Conservation (phyloP, 805 yeast species). For the Clavispora vitiphila region DNA sequence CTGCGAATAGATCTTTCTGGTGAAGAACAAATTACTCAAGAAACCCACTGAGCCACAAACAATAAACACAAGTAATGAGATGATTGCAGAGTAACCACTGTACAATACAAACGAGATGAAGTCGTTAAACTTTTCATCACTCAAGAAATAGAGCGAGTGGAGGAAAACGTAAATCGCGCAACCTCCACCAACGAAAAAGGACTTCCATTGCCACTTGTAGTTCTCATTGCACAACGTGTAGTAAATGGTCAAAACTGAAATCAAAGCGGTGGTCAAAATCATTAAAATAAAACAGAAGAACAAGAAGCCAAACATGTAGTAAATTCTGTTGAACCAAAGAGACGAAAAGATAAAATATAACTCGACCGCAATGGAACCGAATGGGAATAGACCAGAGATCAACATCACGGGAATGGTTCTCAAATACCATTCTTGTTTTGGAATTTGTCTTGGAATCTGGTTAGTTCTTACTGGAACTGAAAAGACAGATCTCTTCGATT, state of each 20-base stretch:
- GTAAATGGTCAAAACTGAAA: conserved; percentile 75
- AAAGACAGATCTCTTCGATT: conserved; percentile 55
- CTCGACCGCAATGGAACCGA: conserved; percentile 92
- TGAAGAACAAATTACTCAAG: conserved; percentile 65
- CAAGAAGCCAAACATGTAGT: conserved; percentile 96
- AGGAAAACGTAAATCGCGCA: conserved; percentile 79
- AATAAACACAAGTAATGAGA: conserved; percentile 67
- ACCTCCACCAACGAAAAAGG: conserved; percentile 83
- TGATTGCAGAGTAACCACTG: conserved; percentile 73
- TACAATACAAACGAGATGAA: conserved; percentile 73
- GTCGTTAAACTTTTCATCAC: conserved; percentile 62
- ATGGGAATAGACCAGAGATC: conserved; percentile 88
- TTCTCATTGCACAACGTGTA: conserved; percentile 85
- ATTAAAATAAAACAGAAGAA: conserved; percentile 83
- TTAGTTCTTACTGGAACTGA: conserved; percentile 83
- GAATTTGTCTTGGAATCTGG: conserved; percentile 95
- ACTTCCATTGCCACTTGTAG: conserved; percentile 97
- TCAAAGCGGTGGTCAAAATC: conserved; percentile 74
- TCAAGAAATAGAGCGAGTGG: conserved; percentile 67
- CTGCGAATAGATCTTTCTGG: conserved; percentile 73
- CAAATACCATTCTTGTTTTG: conserved; percentile 82
- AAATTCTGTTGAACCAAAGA: conserved; percentile 89
- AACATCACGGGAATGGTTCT: conserved; percentile 61
- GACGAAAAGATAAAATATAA: conserved; percentile 88
- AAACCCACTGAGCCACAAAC: conserved; percentile 89